These are phyloP conservation scores for Aspergillus biplanus DNA, from an alignment of 495 filamentous ascomycete genomes.

Conservation along the genomic window DNA sequence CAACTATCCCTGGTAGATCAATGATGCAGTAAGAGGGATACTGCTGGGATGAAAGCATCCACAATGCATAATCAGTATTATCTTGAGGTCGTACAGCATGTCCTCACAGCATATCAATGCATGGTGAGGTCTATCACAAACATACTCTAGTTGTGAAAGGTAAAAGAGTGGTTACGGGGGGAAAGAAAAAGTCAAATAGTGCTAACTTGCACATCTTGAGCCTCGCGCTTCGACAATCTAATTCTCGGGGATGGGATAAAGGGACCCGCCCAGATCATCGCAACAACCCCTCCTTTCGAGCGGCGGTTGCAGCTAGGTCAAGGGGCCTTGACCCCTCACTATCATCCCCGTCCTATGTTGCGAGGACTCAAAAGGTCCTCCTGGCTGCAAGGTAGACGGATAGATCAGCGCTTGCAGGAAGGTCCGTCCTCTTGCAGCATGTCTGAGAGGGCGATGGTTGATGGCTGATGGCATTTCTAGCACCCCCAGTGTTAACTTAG, in stretches of 20 bases:
- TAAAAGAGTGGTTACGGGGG: background rate
- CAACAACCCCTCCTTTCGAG: slow-evolving; percentile 3
- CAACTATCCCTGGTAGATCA: slow-evolving; percentile 1
- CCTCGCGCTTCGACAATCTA: background rate
- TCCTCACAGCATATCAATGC: slow-evolving; percentile 12
- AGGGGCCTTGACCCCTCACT: background rate
- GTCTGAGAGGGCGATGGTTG: background rate
- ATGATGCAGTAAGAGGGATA: background rate
- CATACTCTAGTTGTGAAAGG: slow-evolving; percentile 3
- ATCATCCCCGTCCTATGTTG: slow-evolving; percentile 7
- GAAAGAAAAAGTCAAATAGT: background rate
- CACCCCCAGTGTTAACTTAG: background rate
- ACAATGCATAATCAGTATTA: slow-evolving; percentile 11
- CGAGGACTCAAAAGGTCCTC: slow-evolving; percentile 11
- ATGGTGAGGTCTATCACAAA: slow-evolving; percentile 19
- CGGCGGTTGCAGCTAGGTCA: slow-evolving; percentile 4
- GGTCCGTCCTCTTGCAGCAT: slow-evolving; percentile 25
- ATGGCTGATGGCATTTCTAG: slow-evolving; percentile 5
- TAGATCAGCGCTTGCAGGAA: slow-evolving; percentile 21
- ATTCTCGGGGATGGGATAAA: background rate
- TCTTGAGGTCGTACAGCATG: slow-evolving; percentile 22
- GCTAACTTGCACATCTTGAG: background rate
- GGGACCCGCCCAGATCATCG: slow-evolving; percentile 1
- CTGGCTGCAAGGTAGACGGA: slow-evolving; percentile 17
- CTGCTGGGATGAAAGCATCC: background rate